Conservation (phyloP, 2,329 filamentous ascomycete species). For the Gaeumannomyces sp. region DNA sequence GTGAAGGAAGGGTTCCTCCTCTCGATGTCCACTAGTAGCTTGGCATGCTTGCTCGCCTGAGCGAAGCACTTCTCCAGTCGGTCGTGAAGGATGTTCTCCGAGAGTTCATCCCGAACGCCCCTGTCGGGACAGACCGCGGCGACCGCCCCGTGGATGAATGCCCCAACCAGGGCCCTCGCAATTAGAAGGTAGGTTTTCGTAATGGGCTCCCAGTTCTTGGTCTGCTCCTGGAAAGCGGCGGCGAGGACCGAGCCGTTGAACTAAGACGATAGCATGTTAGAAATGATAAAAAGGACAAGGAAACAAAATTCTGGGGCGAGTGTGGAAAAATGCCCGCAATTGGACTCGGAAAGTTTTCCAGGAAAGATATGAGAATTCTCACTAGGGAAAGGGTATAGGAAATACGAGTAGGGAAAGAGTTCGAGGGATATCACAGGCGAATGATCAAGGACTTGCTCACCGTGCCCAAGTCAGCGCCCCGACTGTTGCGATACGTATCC, state of each 20-base stretch:
- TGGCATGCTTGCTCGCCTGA: conserved; percentile 39
- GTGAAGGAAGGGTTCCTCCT: conserved; percentile 38
- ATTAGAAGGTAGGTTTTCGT: conserved; percentile 37
- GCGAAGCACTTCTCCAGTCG: conserved; percentile 38
- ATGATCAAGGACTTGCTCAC: conserved; percentile 12
- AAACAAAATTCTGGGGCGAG: not conserved
- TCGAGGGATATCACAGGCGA: no score
- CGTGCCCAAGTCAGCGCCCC: conserved; percentile 50
- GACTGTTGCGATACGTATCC: conserved; percentile 33
- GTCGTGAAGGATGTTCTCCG: conserved; percentile 35
- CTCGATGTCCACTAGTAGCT: conserved; percentile 48
- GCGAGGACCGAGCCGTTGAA: conserved; percentile 32
- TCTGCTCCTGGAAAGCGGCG: conserved; percentile 44
- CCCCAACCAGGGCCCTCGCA: conserved; percentile 32
- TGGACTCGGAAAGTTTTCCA: no score
- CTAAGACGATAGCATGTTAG: conserved; percentile 24
- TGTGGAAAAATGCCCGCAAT: not conserved
- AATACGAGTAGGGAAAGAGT: no score
- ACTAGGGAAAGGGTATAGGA: no score
- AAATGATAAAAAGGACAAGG: not conserved
- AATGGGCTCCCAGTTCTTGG: conserved; percentile 43
- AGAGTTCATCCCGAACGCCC: conserved; percentile 32
- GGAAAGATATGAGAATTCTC: no score
- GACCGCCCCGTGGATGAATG: conserved; percentile 40
- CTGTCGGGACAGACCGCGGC: conserved; percentile 35